Percentiles rank a stretch among this genome's conserved stretches.
phyloP scores from a whole-genome alignment of 805 yeast genomes.

The Pichia gijzeniarum region DNA sequence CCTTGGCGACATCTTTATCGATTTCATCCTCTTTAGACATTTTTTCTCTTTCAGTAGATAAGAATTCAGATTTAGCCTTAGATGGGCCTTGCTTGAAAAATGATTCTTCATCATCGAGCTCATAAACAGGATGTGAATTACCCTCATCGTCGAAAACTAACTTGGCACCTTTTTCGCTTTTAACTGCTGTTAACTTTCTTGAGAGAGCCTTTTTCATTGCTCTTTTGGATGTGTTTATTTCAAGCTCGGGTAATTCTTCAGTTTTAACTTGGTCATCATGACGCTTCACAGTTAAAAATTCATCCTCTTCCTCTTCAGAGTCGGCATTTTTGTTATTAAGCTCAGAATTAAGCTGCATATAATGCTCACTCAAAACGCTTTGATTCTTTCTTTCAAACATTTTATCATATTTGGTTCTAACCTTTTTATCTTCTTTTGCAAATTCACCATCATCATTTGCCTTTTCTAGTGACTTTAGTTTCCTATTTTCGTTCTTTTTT shows the following conservation, averaged over 20 bases:
- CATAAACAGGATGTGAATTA: slow-evolving; percentile 83
- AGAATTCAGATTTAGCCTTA: slow-evolving; percentile 51
- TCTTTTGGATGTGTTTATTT: slow-evolving; percentile 63
- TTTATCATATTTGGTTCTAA: slow-evolving; percentile 84
- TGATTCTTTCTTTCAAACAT: slow-evolving; percentile 96
- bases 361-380: slow-evolving; percentile 85
- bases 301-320: slow-evolving; percentile 59
- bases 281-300: slow-evolving; percentile 76
- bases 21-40: slow-evolving; percentile 69
- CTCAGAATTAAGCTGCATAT: slow-evolving; percentile 60
- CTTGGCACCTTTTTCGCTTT: slow-evolving; percentile 58
- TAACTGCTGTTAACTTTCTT: slow-evolving; percentile 61
- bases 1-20: slow-evolving; percentile 73
- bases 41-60: slow-evolving; percentile 54
- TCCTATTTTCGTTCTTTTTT: slow-evolving; percentile 75
- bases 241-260: slow-evolving; percentile 55
- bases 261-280: slow-evolving; percentile 64
- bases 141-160: slow-evolving; percentile 93
- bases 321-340: slow-evolving; percentile 29
- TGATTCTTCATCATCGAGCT: slow-evolving; percentile 83
- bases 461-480: slow-evolving; percentile 50
- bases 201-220: slow-evolving; percentile 81
- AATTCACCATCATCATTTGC: slow-evolving; percentile 60
- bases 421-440: slow-evolving; percentile 38
- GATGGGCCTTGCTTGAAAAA: slow-evolving; percentile 67